Evolutionary conservation across 2,329 filamentous ascomycete species (phyloP), one percentile per base, ranked within the genome.

Genomic region (Metarhizium robertsii): DNA sequence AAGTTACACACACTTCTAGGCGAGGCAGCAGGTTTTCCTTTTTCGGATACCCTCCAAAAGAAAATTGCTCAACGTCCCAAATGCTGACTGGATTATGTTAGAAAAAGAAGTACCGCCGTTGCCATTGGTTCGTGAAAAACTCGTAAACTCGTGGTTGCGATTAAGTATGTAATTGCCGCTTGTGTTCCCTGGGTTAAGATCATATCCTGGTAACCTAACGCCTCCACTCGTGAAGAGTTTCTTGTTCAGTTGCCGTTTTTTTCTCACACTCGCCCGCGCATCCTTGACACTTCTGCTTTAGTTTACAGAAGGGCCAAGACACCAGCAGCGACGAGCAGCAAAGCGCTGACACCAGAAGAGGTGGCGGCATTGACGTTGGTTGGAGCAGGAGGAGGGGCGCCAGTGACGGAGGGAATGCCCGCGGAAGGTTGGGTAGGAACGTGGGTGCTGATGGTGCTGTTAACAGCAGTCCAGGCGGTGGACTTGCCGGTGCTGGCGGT

Each of bases 311-410:
- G 69, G 51, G 67, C 69, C 40, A 71, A 59, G 57, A 67, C 59
- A 55, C 67, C 70, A 50, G 67, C 71, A 47, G 66, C 70, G 42
- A 66, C 62, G 42, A 73, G 63, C 20, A 73, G 67, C 52, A 72
- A 61, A n/a, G 65, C 64, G 61, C 70, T 73, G 60, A 68, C 65
- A 38, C 69, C 64, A 13, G 67, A 65, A 48, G 64, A 57, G 45
- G 68, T 62, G 14, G 68, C 71, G 51, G 60, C 66, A 57, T 59
- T 67, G 58, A 59, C 59, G 29, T 57, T 64, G 40, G 65, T 58
- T 16, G 58, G 57, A 20, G 64, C 54, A 46, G 65, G 55, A 54
- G 57, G 54, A 29, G 62, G 55, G 16, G 57, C 48, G 13, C 36
- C 52, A 49, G 56, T 59, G 53, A 58, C 57, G 30, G 60, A 53